Percentiles rank a stretch among this genome's conserved stretches.
These are phyloP conservation scores for Prunus campanulata DNA, from an alignment of 306 rosid genomes.

Conservation along the genomic window DNA sequence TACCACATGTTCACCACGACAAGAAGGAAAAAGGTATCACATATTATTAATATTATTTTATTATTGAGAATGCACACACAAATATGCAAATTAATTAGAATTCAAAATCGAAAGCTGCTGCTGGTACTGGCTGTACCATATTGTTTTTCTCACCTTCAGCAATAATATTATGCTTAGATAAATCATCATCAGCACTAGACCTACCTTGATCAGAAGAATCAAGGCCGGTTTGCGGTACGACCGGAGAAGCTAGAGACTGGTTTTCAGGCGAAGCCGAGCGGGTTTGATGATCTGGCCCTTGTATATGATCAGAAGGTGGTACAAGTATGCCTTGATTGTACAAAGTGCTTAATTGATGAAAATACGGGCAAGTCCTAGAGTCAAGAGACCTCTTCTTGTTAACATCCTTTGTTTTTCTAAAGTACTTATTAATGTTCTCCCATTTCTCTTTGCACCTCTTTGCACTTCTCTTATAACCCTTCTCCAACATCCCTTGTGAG, in stretches of 20 bases:
- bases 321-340: constrained; percentile 57
- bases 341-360: constrained; percentile 53
- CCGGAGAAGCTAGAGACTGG: background rate
- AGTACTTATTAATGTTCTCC: constrained; percentile 94
- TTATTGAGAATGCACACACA: constrained; percentile 13
- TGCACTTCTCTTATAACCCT: constrained; percentile 79
- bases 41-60: constrained; percentile 10
- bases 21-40: background rate
- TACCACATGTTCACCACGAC: constrained; percentile 24
- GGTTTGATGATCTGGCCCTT: constrained; percentile 23
- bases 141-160: constrained; percentile 48
- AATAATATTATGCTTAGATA: constrained; percentile 15
- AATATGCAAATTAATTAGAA: constrained; percentile 44
- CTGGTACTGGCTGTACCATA: constrained; percentile 21
- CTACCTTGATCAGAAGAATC: background rate
- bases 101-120: constrained; percentile 62
- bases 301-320: constrained; percentile 27
- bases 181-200: constrained; percentile 3
- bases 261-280: constrained; percentile 12
- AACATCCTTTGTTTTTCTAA: constrained; percentile 71
- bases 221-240: too few species aligned
- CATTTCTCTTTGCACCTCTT: constrained; percentile 94
- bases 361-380: constrained; percentile 92
- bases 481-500: constrained; percentile 71
- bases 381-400: constrained; percentile 74